Conservation (phyloP, 257 asterid species). For the Capsicum pubescens region DNA sequence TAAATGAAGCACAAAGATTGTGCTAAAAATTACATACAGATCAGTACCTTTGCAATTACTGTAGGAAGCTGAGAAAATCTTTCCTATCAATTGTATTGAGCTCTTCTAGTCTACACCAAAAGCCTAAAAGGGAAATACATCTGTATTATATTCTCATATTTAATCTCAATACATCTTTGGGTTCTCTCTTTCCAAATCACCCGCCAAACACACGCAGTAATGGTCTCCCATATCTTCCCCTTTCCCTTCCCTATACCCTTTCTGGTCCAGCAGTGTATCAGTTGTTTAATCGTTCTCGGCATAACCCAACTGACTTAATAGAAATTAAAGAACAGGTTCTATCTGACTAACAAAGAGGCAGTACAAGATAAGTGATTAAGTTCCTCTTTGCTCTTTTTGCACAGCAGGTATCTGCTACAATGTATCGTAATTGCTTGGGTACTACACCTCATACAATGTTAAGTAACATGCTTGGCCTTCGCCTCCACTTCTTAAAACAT, state of each 20-base stretch:
- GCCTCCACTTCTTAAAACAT: background rate
- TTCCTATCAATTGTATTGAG: background rate
- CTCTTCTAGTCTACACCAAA: background rate
- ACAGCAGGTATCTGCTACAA: background rate
- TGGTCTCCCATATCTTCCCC: background rate
- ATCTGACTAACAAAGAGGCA: background rate
- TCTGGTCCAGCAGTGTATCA: background rate
- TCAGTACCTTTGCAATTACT: constrained; percentile 6
- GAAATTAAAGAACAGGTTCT: background rate
- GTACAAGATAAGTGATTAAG: background rate
- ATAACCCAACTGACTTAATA: background rate
- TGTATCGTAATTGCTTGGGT: background rate
- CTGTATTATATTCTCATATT: background rate
- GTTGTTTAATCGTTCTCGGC: background rate
- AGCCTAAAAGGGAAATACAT: background rate
- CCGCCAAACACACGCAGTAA: background rate
- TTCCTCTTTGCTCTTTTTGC: background rate
- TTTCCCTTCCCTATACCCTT: background rate
- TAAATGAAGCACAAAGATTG: background rate
- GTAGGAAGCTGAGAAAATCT: background rate
- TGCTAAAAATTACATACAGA: background rate
- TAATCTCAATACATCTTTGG: background rate
- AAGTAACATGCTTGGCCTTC: background rate
- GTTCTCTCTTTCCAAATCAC: background rate
- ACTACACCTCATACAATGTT: background rate